Percentiles rank a stretch among this genome's conserved stretches.
These are phyloP conservation scores for Sequoiadendron giganteum DNA, from an alignment of 75 land plant species.

Conservation along the genomic window DNA sequence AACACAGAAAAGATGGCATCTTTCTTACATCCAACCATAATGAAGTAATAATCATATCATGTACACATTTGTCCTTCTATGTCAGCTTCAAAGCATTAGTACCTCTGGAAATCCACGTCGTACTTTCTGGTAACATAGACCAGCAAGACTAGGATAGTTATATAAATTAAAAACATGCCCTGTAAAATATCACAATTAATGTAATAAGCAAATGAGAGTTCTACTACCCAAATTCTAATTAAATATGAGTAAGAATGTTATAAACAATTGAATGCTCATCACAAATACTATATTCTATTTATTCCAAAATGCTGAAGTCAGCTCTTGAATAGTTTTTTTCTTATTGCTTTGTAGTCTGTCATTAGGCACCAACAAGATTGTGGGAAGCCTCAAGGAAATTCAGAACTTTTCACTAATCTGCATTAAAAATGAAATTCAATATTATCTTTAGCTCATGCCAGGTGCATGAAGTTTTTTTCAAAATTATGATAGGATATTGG, in stretches of 20 bases:
- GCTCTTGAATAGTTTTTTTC: neutral
- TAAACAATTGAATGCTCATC: neutral
- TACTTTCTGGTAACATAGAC: constrained; percentile 50
- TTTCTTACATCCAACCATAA: neutral
- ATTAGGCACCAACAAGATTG: neutral
- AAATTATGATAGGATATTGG: neutral
- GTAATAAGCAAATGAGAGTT: neutral
- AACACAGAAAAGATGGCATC: neutral
- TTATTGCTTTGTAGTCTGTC: neutral
- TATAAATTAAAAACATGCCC: constrained; percentile 79
- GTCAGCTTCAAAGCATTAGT: neutral
- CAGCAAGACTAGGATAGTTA: constrained; percentile 61
- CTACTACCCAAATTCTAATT: neutral
- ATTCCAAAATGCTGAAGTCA: neutral
- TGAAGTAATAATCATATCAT: neutral
- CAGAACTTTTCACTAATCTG: neutral
- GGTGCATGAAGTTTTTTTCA: neutral
- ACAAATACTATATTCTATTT: neutral
- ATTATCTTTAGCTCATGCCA: neutral
- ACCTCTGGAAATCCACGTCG: constrained; percentile 79
- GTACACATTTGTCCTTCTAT: neutral
- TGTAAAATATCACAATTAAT: constrained; percentile 25
- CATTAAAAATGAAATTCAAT: neutral
- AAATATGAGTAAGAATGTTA: neutral
- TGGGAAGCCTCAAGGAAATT: neutral